A percentile compares a stretch with the other conserved stretches of the same genome.
Conservation (phyloP, 345 rosid genomes). For the Conringia planisiliqua region DNA sequence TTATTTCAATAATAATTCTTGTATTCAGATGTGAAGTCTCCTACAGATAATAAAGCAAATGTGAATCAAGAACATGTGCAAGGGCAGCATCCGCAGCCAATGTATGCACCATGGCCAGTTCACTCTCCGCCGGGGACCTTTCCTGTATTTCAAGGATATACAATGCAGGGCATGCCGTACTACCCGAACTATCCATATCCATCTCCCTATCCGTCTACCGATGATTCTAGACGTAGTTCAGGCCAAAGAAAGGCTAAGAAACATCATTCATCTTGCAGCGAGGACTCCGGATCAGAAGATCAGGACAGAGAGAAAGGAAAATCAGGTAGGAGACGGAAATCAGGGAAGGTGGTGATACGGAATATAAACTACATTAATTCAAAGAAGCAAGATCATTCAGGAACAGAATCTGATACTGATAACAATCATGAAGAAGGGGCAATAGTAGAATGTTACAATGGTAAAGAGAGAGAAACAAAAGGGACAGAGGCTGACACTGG, state of each 20-base stretch:
- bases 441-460: conserved; percentile 35
- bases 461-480: conserved; percentile 37
- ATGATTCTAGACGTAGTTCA: conserved; percentile 51
- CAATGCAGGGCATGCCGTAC: conserved; percentile 82
- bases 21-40: conserved; percentile 55
- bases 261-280: conserved; percentile 65
- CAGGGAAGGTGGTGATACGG: conserved; percentile 76
- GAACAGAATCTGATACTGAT: conserved; percentile 52
- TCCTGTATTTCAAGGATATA: conserved; percentile 79
- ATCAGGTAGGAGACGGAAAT: conserved; percentile 59
- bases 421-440: conserved; percentile 46
- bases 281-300: conserved; percentile 47
- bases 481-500: conserved; percentile 60
- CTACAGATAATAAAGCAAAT: conserved; percentile 50
- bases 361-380: conserved; percentile 82
- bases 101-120: conserved; percentile 85
- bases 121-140: conserved; percentile 84
- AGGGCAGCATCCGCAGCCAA: conserved; percentile 67
- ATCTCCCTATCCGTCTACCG: conserved; percentile 62
- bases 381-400: conserved; percentile 56
- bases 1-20: neutral
- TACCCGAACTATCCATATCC: conserved; percentile 68
- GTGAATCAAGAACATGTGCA: conserved; percentile 58
- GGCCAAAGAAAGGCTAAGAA: conserved; percentile 53
- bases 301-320: conserved; percentile 48